A percentile compares a stretch with the other conserved stretches of the same genome.
These are phyloP conservation scores for Aspergillus ibericus DNA, from an alignment of 2,329 filamentous ascomycete genomes.

Conservation along the genomic window DNA sequence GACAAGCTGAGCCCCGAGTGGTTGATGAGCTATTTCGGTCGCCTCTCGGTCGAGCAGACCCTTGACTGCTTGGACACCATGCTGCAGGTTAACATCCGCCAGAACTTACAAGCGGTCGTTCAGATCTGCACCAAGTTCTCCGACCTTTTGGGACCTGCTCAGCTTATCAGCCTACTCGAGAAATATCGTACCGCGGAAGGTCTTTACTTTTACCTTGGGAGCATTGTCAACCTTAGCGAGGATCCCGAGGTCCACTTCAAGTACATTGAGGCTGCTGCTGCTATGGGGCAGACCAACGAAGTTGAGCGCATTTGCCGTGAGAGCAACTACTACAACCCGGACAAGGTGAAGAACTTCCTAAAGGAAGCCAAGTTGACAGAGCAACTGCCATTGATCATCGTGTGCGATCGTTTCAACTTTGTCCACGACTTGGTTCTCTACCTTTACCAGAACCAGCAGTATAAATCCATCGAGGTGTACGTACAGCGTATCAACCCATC, in stretches of 20 bases:
- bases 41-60: slow-evolving; percentile 91
- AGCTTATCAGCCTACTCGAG: slow-evolving; percentile 89
- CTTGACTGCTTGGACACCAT: slow-evolving; percentile 93
- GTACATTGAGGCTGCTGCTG: slow-evolving; percentile 96
- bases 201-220: slow-evolving; percentile 96
- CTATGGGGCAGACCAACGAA: slow-evolving; percentile 89
- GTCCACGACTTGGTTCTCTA: slow-evolving; percentile 95
- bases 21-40: slow-evolving; percentile 88
- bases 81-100: slow-evolving; percentile 93
- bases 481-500: slow-evolving; percentile 95
- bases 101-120: slow-evolving; percentile 92
- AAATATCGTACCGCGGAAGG: slow-evolving; percentile 97
- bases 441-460: slow-evolving; percentile 98
- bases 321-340: slow-evolving; percentile 82
- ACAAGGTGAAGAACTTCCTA: slow-evolving; percentile 98
- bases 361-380: slow-evolving; percentile 93
- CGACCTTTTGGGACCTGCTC: slow-evolving; percentile 83
- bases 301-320: slow-evolving; percentile 97
- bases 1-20: slow-evolving; percentile 89
- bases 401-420: slow-evolving; percentile 99
- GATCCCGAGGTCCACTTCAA: slow-evolving; percentile 98
- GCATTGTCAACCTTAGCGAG: slow-evolving; percentile 95
- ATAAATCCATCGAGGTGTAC: slow-evolving; percentile 97
- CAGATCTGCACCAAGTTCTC: slow-evolving; percentile 98
- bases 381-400: slow-evolving; percentile 93